Evolutionary conservation across 345 rosid species (phyloP), one percentile per base, ranked within the genome.

Genomic region (Draba incana): DNA sequence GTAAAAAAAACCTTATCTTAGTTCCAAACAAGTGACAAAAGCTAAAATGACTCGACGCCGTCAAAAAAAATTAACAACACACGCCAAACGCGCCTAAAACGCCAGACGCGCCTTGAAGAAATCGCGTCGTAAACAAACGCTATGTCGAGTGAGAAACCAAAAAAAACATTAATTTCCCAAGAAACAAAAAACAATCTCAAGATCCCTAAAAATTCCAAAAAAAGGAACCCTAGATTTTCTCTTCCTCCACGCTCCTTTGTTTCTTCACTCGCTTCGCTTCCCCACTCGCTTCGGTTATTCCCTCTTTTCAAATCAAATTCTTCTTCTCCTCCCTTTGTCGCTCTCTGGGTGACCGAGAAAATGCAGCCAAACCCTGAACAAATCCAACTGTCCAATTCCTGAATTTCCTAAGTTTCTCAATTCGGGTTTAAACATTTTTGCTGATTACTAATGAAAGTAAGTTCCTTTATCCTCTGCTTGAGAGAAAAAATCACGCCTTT

Each of bases 151-250:
- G 49, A 57, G 35, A 39, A 5, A 28, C 4, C 4, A 28, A 28
- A 63, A 66, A 30, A 42, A 53, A 53, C 65, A 74, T 72, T 67
- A 48, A 42, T 39, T 12, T 2, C 37, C 33, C 15, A 16, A 5
- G 20, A 16, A 43, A 8, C 13, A 30, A 33, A 23, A 30, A 60
- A 50, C 9, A 47, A 48, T 28, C 27, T n/a, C 44, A 48, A 76
- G 76, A 77, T 71, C 80, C 80, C 80, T 65, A 71, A 77, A 77
- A 55, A n/a, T 55, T 55, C 74, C 64, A 55, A 68, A 75, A 74
- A 75, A 44, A 44, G 51, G 46, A 76, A 77, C 77, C 80, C 80
- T 77, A 77, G 48, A 57, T 69, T 77, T 44, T 60, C 73, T 77
- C 73, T 63, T 63, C 24, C 77, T 42, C 67, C 78, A 70, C 80